Evolutionary conservation across 1,284 basidiomycete genomes (phyloP).

Genomic region (Tylopilus sp.): DNA sequence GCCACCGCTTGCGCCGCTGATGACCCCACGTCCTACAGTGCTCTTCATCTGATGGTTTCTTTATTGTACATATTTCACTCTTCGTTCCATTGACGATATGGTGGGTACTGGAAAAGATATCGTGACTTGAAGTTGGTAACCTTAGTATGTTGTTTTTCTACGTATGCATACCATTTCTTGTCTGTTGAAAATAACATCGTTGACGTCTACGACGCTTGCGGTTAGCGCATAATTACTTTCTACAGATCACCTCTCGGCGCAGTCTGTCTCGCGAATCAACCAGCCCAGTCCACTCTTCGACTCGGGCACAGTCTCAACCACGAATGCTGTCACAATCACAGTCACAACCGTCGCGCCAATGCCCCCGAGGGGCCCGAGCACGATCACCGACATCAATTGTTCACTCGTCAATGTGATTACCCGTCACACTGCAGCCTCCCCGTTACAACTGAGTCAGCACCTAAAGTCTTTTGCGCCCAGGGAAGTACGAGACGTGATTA

Average conservation of each 20-base stretch:
- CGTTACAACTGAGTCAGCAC: slow-evolving; percentile 50
- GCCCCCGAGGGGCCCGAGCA: neutral
- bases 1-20: too few species aligned
- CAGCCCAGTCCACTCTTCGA: slow-evolving; percentile 15
- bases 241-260: too few species aligned
- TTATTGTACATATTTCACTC: too few species aligned
- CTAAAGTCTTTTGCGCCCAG: slow-evolving; percentile 55
- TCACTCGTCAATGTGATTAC: slow-evolving; percentile 56
- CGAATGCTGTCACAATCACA: slow-evolving; percentile 1
- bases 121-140: too few species aligned
- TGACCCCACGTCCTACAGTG: too few species aligned
- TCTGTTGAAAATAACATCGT: too few species aligned
- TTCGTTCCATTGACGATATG: too few species aligned
- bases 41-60: too few species aligned
- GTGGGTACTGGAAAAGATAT: too few species aligned
- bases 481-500: slow-evolving; percentile 60
- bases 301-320: neutral
- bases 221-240: neutral
- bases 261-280: slow-evolving; percentile 39
- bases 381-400: slow-evolving; percentile 20
- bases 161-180: too few species aligned
- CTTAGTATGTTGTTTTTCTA: too few species aligned
- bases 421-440: slow-evolving; percentile 56
- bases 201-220: too few species aligned
- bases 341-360: slow-evolving; percentile 19